Base-by-base conservation (phyloP, 1,139 yeast genomes). In the Arxiozyma heterogenica region DNA sequence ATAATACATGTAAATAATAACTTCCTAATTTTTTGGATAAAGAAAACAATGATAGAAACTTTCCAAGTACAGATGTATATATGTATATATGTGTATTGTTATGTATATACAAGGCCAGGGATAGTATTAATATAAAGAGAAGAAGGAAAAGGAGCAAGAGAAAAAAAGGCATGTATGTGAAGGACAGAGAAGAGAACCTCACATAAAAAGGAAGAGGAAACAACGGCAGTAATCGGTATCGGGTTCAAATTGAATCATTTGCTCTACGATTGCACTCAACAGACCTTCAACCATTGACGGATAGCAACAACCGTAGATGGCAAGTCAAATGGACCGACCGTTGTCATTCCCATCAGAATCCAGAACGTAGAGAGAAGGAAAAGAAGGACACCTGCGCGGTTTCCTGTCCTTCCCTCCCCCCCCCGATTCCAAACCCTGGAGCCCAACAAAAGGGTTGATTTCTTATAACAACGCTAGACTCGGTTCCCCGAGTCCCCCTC, bases 261-360 rank as follows among this genome's bases (percentile, higher is more conserved):
- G 66, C 64, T 69, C 68, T 64, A 61, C 70, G 65, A 67, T 67
- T 67, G 71, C 71, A 67, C 71, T 67, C 67, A 67, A 65, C 67
- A 64, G 66, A 64, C 70, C 64, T 44, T 49, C 8, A 61, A 61
- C 59, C 51, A 39, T 46, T 47, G 17, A 12, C 34, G 34, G 5
- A 2, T 11, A 15, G 4, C 38, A 15, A 15, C 39, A 4, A 34
- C 21, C n/a, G n/a, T 11, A 27, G 17, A 17, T n/a, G 46, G 56
- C 55, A 58, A 58, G 66, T 61, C 62, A 64, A 64, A 60, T 59
- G 58, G 61, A 55, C 56, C 64, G 56, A 56, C 67, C 66, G 60
- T 59, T 62, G 63, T 63, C 67, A 51, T 61, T 65, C 68, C 69
- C 69, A 64, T 63, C 66, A 56, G 47, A 49, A 6, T 11, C 39